Evolutionary conservation across 2,329 filamentous ascomycete genomes (phyloP), one percentile per base, ranked within the genome.

Genomic region (Aspergillus sp.): DNA sequence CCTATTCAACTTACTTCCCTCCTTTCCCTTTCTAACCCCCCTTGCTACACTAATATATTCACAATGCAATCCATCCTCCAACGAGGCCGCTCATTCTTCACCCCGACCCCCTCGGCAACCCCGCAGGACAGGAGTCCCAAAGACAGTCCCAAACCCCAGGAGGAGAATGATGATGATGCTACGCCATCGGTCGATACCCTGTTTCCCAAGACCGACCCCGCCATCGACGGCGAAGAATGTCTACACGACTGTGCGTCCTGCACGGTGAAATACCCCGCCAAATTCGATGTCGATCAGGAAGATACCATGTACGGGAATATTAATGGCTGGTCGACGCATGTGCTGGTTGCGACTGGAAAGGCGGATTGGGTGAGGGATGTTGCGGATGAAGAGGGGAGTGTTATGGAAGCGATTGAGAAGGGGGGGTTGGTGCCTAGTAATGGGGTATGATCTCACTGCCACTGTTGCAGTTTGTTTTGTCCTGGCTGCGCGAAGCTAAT

Each of bases 321-420:
- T 64, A 90, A 92, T 71, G 91, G 88, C 38, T 98, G 92, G 90
- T 88, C 86, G 70, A 95, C 92, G 19, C 95, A 99, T 77, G 74
- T 96, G 63, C 81, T 99, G 32, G 92, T 98, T 15, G 95, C 92
- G 23, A 99, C 95, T n/a, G 91, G 92, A 62, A 96, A 97, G 84
- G 85, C 88, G 25, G 95, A 99, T 77, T 99, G 95, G 95, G 90
- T 94, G 71, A 81, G 91, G 62, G 90, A 96, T 79, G 91, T 96
- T 49, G 87, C 86, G 59, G 90, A 98, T 72, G 95, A 98, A 81
- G 88, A 90, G 76, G 90, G 90, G 5, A 92, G 89, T 72, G 84
- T 94, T 32, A 94, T 94, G 90, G 82, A 92, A 79, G 90, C 90
- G 1, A 84, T 93, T 67, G 84, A 78, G 42, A 78, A 77, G 59